These are phyloP conservation scores for Alternaria consortialis DNA, from an alignment of 2,329 filamentous ascomycete genomes.

Conservation along the genomic window DNA sequence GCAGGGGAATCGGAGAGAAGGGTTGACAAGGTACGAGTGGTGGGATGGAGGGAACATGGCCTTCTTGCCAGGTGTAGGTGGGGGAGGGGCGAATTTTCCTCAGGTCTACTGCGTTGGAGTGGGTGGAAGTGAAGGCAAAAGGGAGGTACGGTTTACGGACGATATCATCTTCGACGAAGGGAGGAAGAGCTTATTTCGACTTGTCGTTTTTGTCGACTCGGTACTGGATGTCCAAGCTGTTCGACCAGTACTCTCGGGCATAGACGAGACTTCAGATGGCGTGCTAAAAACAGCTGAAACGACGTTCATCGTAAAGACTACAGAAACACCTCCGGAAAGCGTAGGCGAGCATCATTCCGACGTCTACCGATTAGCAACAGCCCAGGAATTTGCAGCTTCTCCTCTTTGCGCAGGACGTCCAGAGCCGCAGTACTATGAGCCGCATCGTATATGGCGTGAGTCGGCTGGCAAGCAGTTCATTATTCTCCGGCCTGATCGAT, in stretches of 20 bases:
- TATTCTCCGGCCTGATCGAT: neutral
- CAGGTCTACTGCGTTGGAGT: neutral
- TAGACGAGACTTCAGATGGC: neutral
- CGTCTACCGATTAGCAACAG: neutral
- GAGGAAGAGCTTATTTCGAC: neutral
- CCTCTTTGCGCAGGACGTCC: neutral
- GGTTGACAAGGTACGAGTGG: conserved; percentile 1
- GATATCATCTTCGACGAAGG: neutral
- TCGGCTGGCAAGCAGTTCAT: neutral
- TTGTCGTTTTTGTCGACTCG: neutral
- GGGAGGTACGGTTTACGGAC: neutral
- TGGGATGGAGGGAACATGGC: neutral
- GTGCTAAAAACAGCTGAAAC: neutral
- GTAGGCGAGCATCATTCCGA: neutral
- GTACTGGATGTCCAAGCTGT: neutral
- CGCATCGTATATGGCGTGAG: neutral
- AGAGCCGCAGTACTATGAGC: neutral
- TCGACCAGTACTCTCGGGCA: neutral
- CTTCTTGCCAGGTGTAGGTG: neutral
- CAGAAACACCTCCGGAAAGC: neutral
- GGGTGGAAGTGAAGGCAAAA: neutral
- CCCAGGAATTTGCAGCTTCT: neutral
- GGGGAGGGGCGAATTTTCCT: neutral
- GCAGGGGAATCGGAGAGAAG: neutral
- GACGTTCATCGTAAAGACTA: neutral